Percentiles rank a stretch among this genome's conserved stretches.
phyloP scores from a whole-genome alignment of 768 basidiomycete species.

The Xerocomus brunneocitrinus region DNA sequence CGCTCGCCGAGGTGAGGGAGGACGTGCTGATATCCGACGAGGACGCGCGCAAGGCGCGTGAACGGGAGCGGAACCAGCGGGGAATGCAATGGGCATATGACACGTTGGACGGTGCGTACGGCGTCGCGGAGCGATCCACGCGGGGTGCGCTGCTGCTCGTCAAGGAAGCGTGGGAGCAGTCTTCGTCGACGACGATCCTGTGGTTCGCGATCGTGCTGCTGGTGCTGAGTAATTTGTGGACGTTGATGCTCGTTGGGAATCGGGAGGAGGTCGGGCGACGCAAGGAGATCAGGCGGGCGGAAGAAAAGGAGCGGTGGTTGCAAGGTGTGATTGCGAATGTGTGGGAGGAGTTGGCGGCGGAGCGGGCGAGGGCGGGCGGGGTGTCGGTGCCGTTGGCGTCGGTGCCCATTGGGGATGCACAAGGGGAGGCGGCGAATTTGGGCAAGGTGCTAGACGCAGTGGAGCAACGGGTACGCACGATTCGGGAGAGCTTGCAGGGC shows the following conservation, averaged over 20 bases:
- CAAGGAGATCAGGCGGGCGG: slow-evolving; percentile 49
- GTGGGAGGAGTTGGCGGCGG: slow-evolving; percentile 62
- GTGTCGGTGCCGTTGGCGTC: slow-evolving; percentile 15
- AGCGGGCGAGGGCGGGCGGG: slow-evolving; percentile 30
- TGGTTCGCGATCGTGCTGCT: slow-evolving; percentile 69
- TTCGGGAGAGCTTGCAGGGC: slow-evolving; percentile 41
- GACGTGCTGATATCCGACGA: slow-evolving; percentile 5
- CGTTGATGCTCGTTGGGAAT: slow-evolving; percentile 44
- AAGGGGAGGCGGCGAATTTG: slow-evolving; percentile 46
- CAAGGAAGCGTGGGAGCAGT: slow-evolving; percentile 75
- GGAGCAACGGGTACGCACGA: slow-evolving; percentile 50
- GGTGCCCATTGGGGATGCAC: slow-evolving; percentile 32
- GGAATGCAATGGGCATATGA: slow-evolving; percentile 87
- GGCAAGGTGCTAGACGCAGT: slow-evolving; percentile 49
- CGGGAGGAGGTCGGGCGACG: slow-evolving; percentile 42
- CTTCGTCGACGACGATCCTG: slow-evolving; percentile 64
- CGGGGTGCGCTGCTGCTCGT: slow-evolving; percentile 73
- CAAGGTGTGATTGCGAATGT: slow-evolving; percentile 67
- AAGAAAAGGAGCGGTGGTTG: slow-evolving; percentile 72
- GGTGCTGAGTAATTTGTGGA: slow-evolving; percentile 78
- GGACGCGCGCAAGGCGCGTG: slow-evolving; percentile 46
- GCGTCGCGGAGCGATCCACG: slow-evolving; percentile 68
- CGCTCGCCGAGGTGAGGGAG: slow-evolving; percentile 14
- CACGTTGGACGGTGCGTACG: slow-evolving; percentile 71
- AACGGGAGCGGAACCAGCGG: slow-evolving; percentile 64